A percentile compares a stretch with the other conserved stretches of the same genome.
phyloP scores from a whole-genome alignment of 345 rosid species.

The Crucihimalaya himalaica region DNA sequence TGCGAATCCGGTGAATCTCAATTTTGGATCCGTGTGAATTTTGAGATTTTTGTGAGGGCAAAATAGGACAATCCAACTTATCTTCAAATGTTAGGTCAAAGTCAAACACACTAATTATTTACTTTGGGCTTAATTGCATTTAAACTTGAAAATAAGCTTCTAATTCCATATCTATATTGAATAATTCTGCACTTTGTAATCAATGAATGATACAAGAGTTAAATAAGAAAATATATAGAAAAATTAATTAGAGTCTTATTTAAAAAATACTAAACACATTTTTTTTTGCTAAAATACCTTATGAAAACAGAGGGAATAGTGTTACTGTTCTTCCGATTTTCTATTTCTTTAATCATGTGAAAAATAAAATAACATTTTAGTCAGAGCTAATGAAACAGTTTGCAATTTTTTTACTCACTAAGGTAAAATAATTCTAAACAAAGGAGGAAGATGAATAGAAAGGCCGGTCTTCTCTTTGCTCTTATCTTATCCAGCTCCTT shows the following conservation, averaged over 20 bases:
- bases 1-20: slow-evolving; percentile 37
- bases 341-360: slow-evolving; percentile 24
- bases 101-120: slow-evolving; percentile 4
- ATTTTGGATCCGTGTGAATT: slow-evolving; percentile 19
- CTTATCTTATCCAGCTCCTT: slow-evolving; percentile 21
- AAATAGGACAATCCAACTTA: slow-evolving; percentile 24
- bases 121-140: neutral
- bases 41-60: slow-evolving; percentile 20
- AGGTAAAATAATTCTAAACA: slow-evolving; percentile 14
- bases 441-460: slow-evolving; percentile 31
- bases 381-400: slow-evolving; percentile 5
- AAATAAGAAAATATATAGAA: neutral
- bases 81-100: neutral
- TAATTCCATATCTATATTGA: neutral
- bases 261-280: neutral
- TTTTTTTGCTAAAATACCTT: neutral
- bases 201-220: neutral
- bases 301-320: neutral
- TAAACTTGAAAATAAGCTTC: neutral
- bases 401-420: neutral
- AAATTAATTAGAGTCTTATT: neutral
- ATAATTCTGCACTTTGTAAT: too few relatives aligned
- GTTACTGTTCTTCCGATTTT: neutral
- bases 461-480: slow-evolving; percentile 27
- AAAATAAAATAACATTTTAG: slow-evolving; percentile 7